Conservation (phyloP, 106 monocot genomes). For the Allium fistulosum region DNA sequence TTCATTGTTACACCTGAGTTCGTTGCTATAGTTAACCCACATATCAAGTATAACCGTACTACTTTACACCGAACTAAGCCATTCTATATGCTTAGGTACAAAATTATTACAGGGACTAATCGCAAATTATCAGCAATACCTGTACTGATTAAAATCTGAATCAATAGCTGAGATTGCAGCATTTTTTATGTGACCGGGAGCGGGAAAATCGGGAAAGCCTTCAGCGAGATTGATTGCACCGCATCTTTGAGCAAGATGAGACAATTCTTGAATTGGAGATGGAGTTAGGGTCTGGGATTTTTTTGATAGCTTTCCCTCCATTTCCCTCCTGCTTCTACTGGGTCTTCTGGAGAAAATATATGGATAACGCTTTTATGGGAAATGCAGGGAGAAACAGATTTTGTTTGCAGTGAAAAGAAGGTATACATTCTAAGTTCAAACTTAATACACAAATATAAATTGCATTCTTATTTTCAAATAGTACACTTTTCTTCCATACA, state of each 20-base stretch:
- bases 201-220: constrained; percentile 93
- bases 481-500: too few species aligned
- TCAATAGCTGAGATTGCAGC: constrained; percentile 76
- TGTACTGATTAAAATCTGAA: constrained; percentile 75
- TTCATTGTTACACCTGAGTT: too few species aligned
- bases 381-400: too few species aligned
- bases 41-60: too few species aligned
- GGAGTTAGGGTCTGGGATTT: constrained; percentile 26
- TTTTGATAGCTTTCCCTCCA: constrained; percentile 57
- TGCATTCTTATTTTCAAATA: too few species aligned
- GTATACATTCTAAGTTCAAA: too few species aligned
- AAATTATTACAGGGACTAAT: too few species aligned
- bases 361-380: background rate
- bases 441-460: too few species aligned
- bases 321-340: background rate
- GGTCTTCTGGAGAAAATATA: background rate
- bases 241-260: constrained; percentile 61
- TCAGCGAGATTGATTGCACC: constrained; percentile 94
- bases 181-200: constrained; percentile 52
- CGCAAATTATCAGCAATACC: constrained; percentile 16
- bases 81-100: too few species aligned
- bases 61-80: too few species aligned
- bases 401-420: too few species aligned
- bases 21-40: too few species aligned
- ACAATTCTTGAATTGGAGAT: constrained; percentile 84